Base-by-base conservation (phyloP, 192 early-diverging fungal genomes). In the Mycoemilia scoparia region DNA sequence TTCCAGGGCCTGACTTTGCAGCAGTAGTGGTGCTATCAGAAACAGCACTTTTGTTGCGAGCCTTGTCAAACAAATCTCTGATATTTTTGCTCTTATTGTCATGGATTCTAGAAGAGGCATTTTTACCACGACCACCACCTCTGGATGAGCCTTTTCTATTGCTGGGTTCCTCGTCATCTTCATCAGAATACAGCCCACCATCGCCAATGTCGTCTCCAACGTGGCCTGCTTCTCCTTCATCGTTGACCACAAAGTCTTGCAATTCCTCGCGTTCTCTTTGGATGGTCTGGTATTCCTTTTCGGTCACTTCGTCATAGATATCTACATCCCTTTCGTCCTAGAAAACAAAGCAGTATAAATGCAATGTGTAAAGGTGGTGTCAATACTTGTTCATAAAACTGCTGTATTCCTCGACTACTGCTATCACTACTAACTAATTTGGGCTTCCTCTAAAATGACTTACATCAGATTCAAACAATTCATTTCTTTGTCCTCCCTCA, bases 101-200 rank as follows among this genome's bases (percentile, higher is more conserved):
- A 15, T 42, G 31, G 13, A 42, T 32, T 2, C 32, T 32, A 23
- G 34, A 42, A 33, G 32, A 21, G 32, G 32, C 41, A 10, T 33
- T 11, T 13, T 27, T 13, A 1, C 41, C 26, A 13, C 11, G 13
- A 10, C 21, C 12, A 10, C 11, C 31, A n/a, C 24, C 12, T 10
- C 27, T 28, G 27, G 9, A 12, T 9, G 9, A 9, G 12, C 27
- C 27, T 28, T 28, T 12, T 28, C 9, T 10, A 28, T 28, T 12
- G 12, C 9, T 34, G 19, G 41, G 8, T 3, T 42, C 31, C 24
- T 34, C 32, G 26, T 31, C 14, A 19, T 5, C 21, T 17, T 42
- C 30, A 10, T 42, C 30, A 28, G n/a, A 28, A 10, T 28, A 12
- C 27, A 28, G 9, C 9, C 9, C 27, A 9, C 12, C 12, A 10